Evolutionary conservation across 148 eudicot genomes (phyloP).

Genomic region (Simmondsia chinensis): DNA sequence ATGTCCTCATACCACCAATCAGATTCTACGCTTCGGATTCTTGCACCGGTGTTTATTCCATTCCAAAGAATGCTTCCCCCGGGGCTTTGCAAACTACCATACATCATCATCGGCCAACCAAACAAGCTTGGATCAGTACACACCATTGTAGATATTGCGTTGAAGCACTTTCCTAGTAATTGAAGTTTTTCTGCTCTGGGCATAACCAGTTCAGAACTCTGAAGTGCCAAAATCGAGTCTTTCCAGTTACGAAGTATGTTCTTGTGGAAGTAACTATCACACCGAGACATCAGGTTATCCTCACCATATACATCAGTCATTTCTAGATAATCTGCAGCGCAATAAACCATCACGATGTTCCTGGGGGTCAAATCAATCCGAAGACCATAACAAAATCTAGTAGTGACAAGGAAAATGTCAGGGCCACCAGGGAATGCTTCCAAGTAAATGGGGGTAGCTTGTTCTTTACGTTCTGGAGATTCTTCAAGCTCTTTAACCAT

Average conservation of each 20-base stretch:
- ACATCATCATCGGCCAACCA: constrained; percentile 99
- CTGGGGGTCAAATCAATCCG: constrained; percentile 60
- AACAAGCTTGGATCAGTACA: constrained; percentile 91
- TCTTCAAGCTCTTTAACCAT: constrained; percentile 44
- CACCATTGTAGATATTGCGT: constrained; percentile 72
- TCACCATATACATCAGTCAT: constrained; percentile 82
- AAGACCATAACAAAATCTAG: constrained; percentile 72
- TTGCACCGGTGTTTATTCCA: constrained; percentile 93
- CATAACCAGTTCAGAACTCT: constrained; percentile 50
- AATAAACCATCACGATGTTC: constrained; percentile 53
- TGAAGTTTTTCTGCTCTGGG: constrained; percentile 49
- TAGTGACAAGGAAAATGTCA: constrained; percentile 48
- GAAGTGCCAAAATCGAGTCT: constrained; percentile 78
- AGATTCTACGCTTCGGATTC: constrained; percentile 67
- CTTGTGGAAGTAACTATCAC: constrained; percentile 66
- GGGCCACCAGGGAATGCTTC: constrained; percentile 79
- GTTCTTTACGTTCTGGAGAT: constrained; percentile 19
- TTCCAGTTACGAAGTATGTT: constrained; percentile 67
- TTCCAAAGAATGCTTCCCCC: constrained; percentile 98
- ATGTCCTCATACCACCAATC: constrained; percentile 97
- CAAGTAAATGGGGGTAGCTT: constrained; percentile 22
- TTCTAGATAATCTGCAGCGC: constrained; percentile 80
- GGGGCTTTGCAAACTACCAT: constrained; percentile 89
- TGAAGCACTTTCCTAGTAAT: constrained; percentile 46
- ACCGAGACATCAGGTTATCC: constrained; percentile 53